Conservation (phyloP, 2,329 filamentous ascomycete genomes). For the Monascus ruber region DNA sequence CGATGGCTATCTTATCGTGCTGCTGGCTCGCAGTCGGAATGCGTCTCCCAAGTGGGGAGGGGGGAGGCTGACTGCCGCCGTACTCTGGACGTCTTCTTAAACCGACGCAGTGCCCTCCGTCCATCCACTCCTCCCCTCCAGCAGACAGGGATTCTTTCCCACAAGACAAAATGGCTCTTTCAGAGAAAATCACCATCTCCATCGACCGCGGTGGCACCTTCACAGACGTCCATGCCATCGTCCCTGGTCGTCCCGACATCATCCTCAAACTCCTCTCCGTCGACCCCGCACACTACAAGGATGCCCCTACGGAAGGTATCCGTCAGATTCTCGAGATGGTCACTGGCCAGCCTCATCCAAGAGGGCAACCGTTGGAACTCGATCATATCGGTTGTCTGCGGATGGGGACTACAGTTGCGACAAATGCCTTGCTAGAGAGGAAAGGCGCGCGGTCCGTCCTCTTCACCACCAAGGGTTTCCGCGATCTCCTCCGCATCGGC, state of each 20-base stretch:
- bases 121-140: too few relatives aligned
- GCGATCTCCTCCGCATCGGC: constrained; percentile 75
- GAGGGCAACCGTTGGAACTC: constrained; percentile 24
- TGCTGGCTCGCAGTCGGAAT: too few relatives aligned
- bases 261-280: constrained; percentile 31
- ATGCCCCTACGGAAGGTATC: constrained; percentile 66
- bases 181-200: constrained; percentile 25
- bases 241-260: constrained; percentile 25
- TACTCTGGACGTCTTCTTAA: too few relatives aligned
- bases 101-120: too few relatives aligned
- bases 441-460: constrained; percentile 83
- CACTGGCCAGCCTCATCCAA: constrained; percentile 23
- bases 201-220: constrained; percentile 32
- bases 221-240: constrained; percentile 27
- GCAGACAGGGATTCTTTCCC: too few relatives aligned
- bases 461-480: constrained; percentile 78
- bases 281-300: constrained; percentile 29
- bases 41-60: too few relatives aligned
- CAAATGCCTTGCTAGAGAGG: constrained; percentile 77
- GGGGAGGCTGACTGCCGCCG: too few relatives aligned
- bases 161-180: constrained; percentile 11
- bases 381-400: constrained; percentile 47
- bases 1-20: too few relatives aligned
- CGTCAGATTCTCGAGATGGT: constrained; percentile 49
- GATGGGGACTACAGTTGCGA: constrained; percentile 91